Evolutionary conservation across 495 filamentous ascomycete genomes (phyloP), one percentile per base, ranked within the genome.

Genomic region (Podospora pseudocomata): DNA sequence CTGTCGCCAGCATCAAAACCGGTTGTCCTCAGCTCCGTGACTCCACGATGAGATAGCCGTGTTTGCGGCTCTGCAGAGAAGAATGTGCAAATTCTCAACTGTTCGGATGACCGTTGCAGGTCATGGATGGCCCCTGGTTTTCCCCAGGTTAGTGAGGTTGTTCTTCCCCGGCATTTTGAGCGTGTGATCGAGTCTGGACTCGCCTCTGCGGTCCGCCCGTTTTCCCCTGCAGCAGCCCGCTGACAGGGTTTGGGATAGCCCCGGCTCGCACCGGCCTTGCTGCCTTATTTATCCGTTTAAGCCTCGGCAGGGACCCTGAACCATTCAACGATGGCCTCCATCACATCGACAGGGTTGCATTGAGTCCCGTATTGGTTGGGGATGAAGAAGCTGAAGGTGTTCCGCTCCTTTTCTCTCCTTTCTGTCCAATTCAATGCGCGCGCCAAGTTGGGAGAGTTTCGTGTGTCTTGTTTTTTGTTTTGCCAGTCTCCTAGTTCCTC

Each of bases 71-170:
- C 34, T 23, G 23, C 23, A 39, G 20, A 67, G 65, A 27, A 58
- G 30, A 32, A 32, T 32, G 18, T 44, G 20, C 18, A 44, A 20
- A 65, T 18, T 53, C 60, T 62, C 30, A 39, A n/a, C 19, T n/a
- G 15, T 34, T 60, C 60, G 23, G 27, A 44, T 4, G 7, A 20
- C 16, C 34, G 63, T 71, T 64, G 56, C 9, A 63, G 16, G 58
- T 16, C 69, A 71, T 63, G 66, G 69, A 49, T 63, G 2, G 32
- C 49, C 69, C 69, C 66, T 65, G 63, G n/a, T 28, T 63, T 28
- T 39, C 65, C 66, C 66, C 69, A 66, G 69, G 64, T 49, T 49
- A 11, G 39, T 11, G 5, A 11, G 39, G 39, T 49, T 49, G 63
- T 64, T 34, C 65, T 49, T 56, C 34, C 62, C 69, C 49, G 13